Conservation (phyloP, 2,329 filamentous ascomycete species). For the Epichloe brachyelytri region DNA sequence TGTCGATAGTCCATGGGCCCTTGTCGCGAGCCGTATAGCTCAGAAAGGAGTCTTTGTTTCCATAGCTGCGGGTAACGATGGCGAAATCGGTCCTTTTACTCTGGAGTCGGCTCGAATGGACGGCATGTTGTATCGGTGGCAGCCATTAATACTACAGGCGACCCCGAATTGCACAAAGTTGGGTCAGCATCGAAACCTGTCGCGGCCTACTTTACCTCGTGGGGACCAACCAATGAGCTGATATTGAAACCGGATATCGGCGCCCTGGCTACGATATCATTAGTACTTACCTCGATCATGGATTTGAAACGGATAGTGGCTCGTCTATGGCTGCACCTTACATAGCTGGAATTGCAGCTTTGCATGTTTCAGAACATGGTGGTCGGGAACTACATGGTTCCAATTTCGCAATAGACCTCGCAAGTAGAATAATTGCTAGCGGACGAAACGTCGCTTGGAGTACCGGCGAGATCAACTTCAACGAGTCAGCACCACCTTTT, state of each 20-base stretch:
- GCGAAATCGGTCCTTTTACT: conserved; percentile 33
- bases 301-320: conserved; percentile 34
- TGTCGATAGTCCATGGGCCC: conserved; percentile 28
- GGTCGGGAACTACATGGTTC: conserved; percentile 26
- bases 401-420: conserved; percentile 19
- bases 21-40: conserved; percentile 27
- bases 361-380: conserved; percentile 30
- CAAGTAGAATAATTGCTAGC: conserved; percentile 22
- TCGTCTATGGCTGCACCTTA: conserved; percentile 46
- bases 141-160: conserved; percentile 29
- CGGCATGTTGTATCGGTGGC: conserved; percentile 22
- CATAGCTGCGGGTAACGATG: conserved; percentile 39
- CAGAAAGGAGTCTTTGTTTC: conserved; percentile 34
- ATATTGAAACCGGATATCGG: conserved; percentile 37
- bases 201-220: conserved; percentile 34
- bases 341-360: conserved; percentile 35
- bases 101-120: conserved; percentile 20
- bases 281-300: conserved; percentile 32
- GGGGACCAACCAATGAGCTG: conserved; percentile 39
- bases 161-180: conserved; percentile 22
- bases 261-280: conserved; percentile 35
- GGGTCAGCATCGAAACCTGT: conserved; percentile 16
- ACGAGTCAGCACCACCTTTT: conserved; percentile 18
- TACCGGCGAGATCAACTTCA: conserved; percentile 6
- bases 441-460: conserved; percentile 20